Conservation (phyloP, 768 basidiomycete species). For the Leccinum arenicola region DNA sequence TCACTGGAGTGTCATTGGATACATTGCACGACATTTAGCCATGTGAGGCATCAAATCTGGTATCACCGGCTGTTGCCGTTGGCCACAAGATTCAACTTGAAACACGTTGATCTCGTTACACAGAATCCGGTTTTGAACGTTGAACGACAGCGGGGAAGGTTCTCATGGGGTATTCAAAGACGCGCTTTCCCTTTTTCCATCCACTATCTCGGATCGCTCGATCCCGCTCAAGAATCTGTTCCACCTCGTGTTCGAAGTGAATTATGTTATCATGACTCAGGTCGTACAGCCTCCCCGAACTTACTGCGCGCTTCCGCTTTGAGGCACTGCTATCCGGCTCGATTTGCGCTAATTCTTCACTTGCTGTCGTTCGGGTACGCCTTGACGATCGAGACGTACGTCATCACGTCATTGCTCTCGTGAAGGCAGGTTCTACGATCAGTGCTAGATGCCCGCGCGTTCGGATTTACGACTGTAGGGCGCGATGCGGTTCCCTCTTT, state of each 20-base stretch:
- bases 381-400: constrained; percentile 25
- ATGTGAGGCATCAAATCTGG: background rate
- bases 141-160: constrained; percentile 8
- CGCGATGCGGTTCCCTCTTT: constrained; percentile 22
- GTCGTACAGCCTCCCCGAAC: constrained; percentile 10
- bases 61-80: constrained; percentile 3
- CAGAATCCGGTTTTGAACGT: constrained; percentile 6
- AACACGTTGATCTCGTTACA: constrained; percentile 12
- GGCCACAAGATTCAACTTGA: constrained; percentile 1
- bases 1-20: constrained; percentile 2
- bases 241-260: constrained; percentile 26
- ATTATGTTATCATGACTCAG: constrained; percentile 15
- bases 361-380: constrained; percentile 23
- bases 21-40: constrained; percentile 5
- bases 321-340: constrained; percentile 10
- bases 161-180: constrained; percentile 9
- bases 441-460: constrained; percentile 5
- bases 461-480: constrained; percentile 13
- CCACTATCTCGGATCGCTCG: constrained; percentile 4
- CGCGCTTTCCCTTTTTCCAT: constrained; percentile 7
- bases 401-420: constrained; percentile 34
- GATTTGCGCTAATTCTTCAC: constrained; percentile 8
- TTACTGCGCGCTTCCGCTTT: constrained; percentile 1
- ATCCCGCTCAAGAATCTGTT: constrained; percentile 12
- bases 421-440: constrained; percentile 10